Percentiles rank a stretch among this genome's conserved stretches.
These are phyloP conservation scores for Ganoderma lingzhi DNA, from an alignment of 1,284 basidiomycete species.

Conservation along the genomic window DNA sequence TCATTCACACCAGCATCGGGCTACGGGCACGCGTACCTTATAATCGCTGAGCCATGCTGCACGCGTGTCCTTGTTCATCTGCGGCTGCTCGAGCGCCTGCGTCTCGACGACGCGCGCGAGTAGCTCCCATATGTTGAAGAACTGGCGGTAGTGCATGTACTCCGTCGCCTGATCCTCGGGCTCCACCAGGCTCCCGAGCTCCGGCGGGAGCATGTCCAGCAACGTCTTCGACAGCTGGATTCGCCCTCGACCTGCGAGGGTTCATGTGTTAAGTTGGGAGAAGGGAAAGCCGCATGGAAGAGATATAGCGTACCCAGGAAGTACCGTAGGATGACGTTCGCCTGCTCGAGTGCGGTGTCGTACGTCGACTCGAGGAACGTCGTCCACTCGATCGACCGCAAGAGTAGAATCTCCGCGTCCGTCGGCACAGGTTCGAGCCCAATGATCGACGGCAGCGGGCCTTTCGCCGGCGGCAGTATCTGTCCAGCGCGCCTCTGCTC, in stretches of 20 bases:
- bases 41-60: slow-evolving; percentile 72
- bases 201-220: slow-evolving; percentile 70
- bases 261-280: neutral
- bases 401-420: slow-evolving; percentile 71
- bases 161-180: slow-evolving; percentile 73
- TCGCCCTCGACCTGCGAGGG: slow-evolving; percentile 69
- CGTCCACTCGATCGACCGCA: slow-evolving; percentile 95
- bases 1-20: neutral
- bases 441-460: slow-evolving; percentile 70
- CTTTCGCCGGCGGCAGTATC: slow-evolving; percentile 62
- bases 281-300: neutral
- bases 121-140: slow-evolving; percentile 75
- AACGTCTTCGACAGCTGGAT: slow-evolving; percentile 75
- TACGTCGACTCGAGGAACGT: slow-evolving; percentile 81
- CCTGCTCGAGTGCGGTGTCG: slow-evolving; percentile 82
- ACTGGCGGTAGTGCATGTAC: slow-evolving; percentile 77
- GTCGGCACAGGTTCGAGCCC: slow-evolving; percentile 57
- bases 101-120: slow-evolving; percentile 65
- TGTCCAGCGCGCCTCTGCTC: slow-evolving; percentile 34
- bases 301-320: slow-evolving; percentile 73
- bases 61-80: slow-evolving; percentile 65
- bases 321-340: slow-evolving; percentile 87
- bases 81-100: slow-evolving; percentile 58
- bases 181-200: slow-evolving; percentile 64
- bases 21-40: slow-evolving; percentile 47